Evolutionary conservation across 192 early-diverging fungal species (phyloP).

Genomic region (Diversispora eburnea): DNA sequence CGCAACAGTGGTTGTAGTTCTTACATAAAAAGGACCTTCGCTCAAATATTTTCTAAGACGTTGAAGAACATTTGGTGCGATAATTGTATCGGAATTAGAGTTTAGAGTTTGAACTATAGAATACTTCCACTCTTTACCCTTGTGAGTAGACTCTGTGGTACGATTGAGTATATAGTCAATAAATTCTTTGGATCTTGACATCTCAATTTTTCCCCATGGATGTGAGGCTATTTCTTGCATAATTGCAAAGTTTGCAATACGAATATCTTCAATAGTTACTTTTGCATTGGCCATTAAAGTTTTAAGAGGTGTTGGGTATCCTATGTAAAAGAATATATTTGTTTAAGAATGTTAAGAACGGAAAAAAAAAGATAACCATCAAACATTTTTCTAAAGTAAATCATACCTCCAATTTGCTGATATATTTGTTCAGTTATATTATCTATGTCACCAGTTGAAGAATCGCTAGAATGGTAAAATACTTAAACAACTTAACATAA

Average conservation of each 20-base stretch:
- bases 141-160: conserved; percentile 30
- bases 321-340: background rate
- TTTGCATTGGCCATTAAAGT: conserved; percentile 25
- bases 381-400: too few species aligned
- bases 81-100: conserved; percentile 2
- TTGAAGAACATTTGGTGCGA: conserved; percentile 28
- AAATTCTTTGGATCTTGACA: conserved; percentile 30
- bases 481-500: background rate
- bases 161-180: conserved; percentile 42
- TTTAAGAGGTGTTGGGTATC: conserved; percentile 21
- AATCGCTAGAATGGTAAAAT: background rate
- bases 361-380: too few species aligned
- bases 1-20: conserved; percentile 30
- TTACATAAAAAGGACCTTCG: conserved; percentile 37
- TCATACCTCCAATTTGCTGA: conserved; percentile 11
- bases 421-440: conserved; percentile 16
- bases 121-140: conserved; percentile 47
- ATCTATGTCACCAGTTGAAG: background rate
- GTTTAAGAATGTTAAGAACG: too few species aligned
- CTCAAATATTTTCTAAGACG: conserved; percentile 32
- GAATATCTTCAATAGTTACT: conserved; percentile 31
- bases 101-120: conserved; percentile 32
- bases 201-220: conserved; percentile 13
- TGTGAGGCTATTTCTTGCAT: conserved; percentile 6
- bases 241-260: conserved; percentile 36